These are phyloP conservation scores for Alternaria sp. DNA, from an alignment of 2,329 filamentous ascomycete genomes.

Conservation along the genomic window DNA sequence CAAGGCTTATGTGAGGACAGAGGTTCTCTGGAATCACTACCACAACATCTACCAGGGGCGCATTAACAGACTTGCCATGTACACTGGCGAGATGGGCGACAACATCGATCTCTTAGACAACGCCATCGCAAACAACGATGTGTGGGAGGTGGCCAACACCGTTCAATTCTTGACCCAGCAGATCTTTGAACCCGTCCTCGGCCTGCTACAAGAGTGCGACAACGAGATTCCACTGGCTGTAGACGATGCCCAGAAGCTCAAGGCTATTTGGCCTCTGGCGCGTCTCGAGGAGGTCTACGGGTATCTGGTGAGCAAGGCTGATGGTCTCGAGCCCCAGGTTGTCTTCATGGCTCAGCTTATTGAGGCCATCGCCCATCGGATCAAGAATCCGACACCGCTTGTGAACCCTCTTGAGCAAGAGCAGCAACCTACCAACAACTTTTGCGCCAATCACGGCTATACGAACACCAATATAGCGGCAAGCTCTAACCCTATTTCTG, in stretches of 20 bases:
- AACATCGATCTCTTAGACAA: conserved; percentile 1
- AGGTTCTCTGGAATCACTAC: background rate
- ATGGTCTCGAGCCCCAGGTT: background rate
- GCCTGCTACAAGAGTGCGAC: conserved; percentile 4
- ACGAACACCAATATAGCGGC: background rate
- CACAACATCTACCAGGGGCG: conserved; percentile 4
- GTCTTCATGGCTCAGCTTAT: conserved; percentile 5
- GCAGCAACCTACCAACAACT: background rate
- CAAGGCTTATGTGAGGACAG: background rate
- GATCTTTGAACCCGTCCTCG: conserved; percentile 6
- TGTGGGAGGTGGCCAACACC: background rate
- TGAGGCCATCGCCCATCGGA: background rate
- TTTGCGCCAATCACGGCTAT: background rate
- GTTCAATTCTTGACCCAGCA: background rate
- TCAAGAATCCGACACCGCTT: conserved; percentile 11
- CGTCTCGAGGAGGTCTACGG: conserved; percentile 1
- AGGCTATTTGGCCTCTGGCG: conserved; percentile 5
- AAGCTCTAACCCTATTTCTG: background rate
- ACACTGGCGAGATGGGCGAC: background rate
- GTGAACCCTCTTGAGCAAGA: conserved; percentile 5
- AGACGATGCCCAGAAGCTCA: conserved; percentile 8
- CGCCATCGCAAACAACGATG: background rate
- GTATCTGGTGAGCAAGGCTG: background rate
- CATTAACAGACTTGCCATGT: conserved; percentile 6
- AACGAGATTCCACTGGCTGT: conserved; percentile 14